Evolutionary conservation across 73 alveolate genomes (phyloP), one percentile per base, ranked within the genome.

Genomic region (Durusdinium trenchii): DNA sequence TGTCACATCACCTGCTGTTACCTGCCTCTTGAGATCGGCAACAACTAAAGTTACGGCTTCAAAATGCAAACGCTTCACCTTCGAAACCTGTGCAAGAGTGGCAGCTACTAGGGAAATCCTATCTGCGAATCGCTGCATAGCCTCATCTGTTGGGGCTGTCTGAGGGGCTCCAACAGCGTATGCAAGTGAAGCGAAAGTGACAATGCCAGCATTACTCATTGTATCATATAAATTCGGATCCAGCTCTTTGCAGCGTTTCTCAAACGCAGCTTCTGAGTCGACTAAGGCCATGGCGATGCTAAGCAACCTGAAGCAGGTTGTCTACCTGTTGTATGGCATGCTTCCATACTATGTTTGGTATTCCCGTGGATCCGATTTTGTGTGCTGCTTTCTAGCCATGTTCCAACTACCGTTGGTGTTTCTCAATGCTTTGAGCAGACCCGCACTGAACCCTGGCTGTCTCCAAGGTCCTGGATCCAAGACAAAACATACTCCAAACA

Each of bases 41-140:
- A 81, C 32, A 6, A 81, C 50, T 6, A 81, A 30, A 32, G 91
- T 28, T n/a, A 47, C 32, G 1, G 91, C 42, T 48, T 81, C 91
- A 32, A 81, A 81, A 9, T 81, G 91, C 47, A 81, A 1, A 0
- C 91, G 62, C 7, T 81, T 81, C 42, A 81, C 32, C 14, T n/a
- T 10, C 30, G 91, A 23, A 4, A 46, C 30, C 32, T 81, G 48
- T 26, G 48, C 67, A 0, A 81, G 0, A 1, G 91, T 20, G 6
- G 71, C 67, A 1, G 69, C 48, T 30, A 45, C 86, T 43, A n/a
- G 16, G 61, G 6, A 36, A 20, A 76, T 12, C 45, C n/a, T 40
- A 9, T 43, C n/a, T n/a, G n/a, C n/a, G 50, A 81, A 81, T 5
- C 91, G 42, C 69, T 81, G 91, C 91, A 81, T 81, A 35, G 18